Percentiles rank a stretch among this genome's conserved stretches.
Conservation (phyloP, 805 yeast species). For the Lachancea mirantina region DNA sequence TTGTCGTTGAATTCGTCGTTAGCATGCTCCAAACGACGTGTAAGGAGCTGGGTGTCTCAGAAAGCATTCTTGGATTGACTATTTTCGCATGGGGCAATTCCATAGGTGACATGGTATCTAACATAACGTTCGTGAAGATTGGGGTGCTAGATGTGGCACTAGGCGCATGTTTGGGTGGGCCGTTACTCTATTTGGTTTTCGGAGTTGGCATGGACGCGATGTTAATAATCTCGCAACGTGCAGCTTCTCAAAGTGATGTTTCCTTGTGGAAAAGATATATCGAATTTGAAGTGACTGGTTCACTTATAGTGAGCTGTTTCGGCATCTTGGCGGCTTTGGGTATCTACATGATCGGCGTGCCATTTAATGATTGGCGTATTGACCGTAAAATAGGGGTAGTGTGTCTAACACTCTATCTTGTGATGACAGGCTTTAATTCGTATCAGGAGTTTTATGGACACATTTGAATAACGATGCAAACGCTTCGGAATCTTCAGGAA, state of each 20-base stretch:
- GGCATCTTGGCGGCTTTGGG: constrained; percentile 37
- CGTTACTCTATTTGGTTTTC: constrained; percentile 65
- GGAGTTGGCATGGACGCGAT: constrained; percentile 78
- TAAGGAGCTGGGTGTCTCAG: constrained; percentile 52
- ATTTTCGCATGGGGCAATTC: constrained; percentile 91
- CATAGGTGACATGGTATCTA: constrained; percentile 80
- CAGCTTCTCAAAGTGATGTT: constrained; percentile 4
- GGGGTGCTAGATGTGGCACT: constrained; percentile 87
- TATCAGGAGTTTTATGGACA: constrained; percentile 11
- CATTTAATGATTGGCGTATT: constrained; percentile 41
- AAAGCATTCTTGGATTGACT: constrained; percentile 79
- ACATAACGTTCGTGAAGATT: constrained; percentile 68
- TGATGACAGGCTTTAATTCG: constrained; percentile 17
- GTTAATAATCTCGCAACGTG: constrained; percentile 27
- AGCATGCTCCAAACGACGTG: constrained; percentile 56
- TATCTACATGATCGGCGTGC: constrained; percentile 36
- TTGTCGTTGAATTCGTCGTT: constrained; percentile 39
- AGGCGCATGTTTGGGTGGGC: constrained; percentile 95
- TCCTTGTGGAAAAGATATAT: constrained; percentile 17
- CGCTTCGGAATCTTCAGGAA: constrained; percentile 25
- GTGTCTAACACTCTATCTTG: constrained; percentile 17
- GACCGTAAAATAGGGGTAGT: constrained; percentile 36
- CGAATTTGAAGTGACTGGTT: constrained; percentile 34
- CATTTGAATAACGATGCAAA: constrained; percentile 12
- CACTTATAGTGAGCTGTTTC: constrained; percentile 33